These are phyloP conservation scores for Pyrenochaeta sp. DNA, from an alignment of 2,329 filamentous ascomycete species.

Conservation along the genomic window DNA sequence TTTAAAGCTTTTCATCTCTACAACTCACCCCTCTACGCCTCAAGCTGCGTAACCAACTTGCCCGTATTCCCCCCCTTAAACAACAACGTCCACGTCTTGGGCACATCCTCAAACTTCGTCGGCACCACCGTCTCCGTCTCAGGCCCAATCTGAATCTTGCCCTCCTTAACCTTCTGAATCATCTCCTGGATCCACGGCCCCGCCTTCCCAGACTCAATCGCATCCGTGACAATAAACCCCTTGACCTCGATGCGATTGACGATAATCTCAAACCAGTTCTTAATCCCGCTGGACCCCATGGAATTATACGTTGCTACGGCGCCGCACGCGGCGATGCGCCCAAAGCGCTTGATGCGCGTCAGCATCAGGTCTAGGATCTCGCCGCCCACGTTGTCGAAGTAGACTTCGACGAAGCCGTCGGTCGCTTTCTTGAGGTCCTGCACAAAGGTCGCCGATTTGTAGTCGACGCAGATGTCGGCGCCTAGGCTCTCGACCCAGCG, in stretches of 20 bases:
- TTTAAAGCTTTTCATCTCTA: no score
- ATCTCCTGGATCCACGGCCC: slow-evolving; percentile 33
- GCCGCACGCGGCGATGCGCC: slow-evolving; percentile 54
- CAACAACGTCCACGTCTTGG: slow-evolving; percentile 58
- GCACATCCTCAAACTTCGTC: slow-evolving; percentile 57
- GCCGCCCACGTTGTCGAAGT: slow-evolving; percentile 61
- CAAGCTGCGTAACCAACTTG: slow-evolving; percentile 54
- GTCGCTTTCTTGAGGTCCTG: slow-evolving; percentile 57
- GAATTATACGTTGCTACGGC: slow-evolving; percentile 54
- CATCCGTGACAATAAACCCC: slow-evolving; percentile 56
- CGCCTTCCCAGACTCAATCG: slow-evolving; percentile 35
- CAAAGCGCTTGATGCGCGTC: slow-evolving; percentile 50
- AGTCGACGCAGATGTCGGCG: slow-evolving; percentile 63
- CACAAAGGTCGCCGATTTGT: slow-evolving; percentile 58
- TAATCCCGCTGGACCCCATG: slow-evolving; percentile 38
- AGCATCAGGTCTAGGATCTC: slow-evolving; percentile 58
- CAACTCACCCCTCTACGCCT: slow-evolving; percentile 11
- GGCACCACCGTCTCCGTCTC: slow-evolving; percentile 58
- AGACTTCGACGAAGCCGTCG: slow-evolving; percentile 60
- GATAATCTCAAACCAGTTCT: slow-evolving; percentile 55
- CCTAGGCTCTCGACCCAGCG: slow-evolving; percentile 59
- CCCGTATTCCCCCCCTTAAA: slow-evolving; percentile 58
- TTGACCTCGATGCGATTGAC: slow-evolving; percentile 52
- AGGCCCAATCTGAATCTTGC: slow-evolving; percentile 54
- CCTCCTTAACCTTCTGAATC: slow-evolving; percentile 47